Evolutionary conservation across 139 green algal species (phyloP).

Genomic region (Closterium sp.): DNA sequence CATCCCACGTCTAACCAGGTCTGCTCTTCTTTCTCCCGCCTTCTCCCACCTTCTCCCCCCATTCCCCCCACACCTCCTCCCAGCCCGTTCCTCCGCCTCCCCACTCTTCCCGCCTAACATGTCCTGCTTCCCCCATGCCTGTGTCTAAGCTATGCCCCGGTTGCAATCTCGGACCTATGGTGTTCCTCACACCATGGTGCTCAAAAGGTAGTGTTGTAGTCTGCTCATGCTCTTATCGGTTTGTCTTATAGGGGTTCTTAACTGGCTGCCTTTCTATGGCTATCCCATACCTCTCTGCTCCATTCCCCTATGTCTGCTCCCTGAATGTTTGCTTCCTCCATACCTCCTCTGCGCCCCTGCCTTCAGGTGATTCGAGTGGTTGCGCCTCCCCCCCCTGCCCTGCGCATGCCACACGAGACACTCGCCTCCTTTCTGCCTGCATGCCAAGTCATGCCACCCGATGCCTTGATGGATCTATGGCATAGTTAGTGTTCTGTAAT

Average conservation of each 20-base stretch:
- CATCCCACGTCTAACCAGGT: background rate
- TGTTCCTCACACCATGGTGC: background rate
- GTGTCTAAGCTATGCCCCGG: background rate
- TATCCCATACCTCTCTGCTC: background rate
- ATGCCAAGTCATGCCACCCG: background rate
- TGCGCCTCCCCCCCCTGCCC: background rate
- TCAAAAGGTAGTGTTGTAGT: background rate
- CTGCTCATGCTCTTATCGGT: background rate
- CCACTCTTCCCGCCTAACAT: background rate
- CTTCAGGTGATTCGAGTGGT: background rate
- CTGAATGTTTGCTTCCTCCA: background rate
- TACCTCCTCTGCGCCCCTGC: background rate
- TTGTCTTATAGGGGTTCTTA: background rate
- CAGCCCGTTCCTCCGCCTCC: background rate
- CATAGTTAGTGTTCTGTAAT: background rate
- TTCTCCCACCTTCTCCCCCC: background rate
- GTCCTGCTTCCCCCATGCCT: background rate
- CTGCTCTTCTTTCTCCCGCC: background rate
- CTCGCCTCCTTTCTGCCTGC: background rate
- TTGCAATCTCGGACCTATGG: background rate
- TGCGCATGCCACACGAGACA: background rate
- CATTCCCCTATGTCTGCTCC: background rate
- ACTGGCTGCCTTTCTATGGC: background rate
- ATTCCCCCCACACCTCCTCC: background rate
- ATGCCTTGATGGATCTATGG: background rate